These are phyloP conservation scores for Rhodotorula sp. DNA, from an alignment of 1,284 basidiomycete species.

Conservation along the genomic window DNA sequence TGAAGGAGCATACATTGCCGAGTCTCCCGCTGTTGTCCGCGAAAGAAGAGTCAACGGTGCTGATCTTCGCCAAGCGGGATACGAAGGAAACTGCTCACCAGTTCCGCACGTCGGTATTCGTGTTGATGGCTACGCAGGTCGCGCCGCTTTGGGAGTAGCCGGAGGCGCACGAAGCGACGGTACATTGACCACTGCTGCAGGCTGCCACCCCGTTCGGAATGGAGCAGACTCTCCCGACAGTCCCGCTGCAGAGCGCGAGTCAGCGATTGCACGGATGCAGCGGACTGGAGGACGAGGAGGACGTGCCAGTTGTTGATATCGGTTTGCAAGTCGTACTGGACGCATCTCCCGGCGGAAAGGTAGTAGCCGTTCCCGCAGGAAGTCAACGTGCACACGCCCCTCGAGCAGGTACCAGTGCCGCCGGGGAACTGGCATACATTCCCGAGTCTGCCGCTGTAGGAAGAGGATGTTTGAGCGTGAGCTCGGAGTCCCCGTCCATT, in stretches of 20 bases:
- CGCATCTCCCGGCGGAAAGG: slow-evolving; percentile 18
- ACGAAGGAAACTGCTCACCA: slow-evolving; percentile 22
- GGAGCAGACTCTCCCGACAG: slow-evolving; percentile 17
- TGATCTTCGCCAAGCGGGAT: slow-evolving; percentile 22
- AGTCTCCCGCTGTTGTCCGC: slow-evolving; percentile 32
- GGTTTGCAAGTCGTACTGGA: slow-evolving; percentile 4
- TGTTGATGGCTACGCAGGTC: slow-evolving; percentile 16
- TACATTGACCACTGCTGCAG: slow-evolving; percentile 15
- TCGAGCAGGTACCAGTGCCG: slow-evolving; percentile 20
- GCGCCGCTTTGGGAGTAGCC: slow-evolving; percentile 21
- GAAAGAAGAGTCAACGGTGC: slow-evolving; percentile 13
- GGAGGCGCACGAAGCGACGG: slow-evolving; percentile 18
- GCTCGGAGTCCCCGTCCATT: too few relatives aligned
- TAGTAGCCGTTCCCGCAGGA: slow-evolving; percentile 24
- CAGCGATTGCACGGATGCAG: too few relatives aligned
- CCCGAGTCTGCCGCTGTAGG: slow-evolving; percentile 23
- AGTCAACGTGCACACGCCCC: slow-evolving; percentile 15
- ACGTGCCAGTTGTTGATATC: slow-evolving; percentile 34
- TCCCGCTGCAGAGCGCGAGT: neutral
- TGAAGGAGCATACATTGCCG: slow-evolving; percentile 28
- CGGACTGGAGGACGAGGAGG: too few relatives aligned
- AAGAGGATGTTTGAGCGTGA: neutral
- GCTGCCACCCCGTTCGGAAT: slow-evolving; percentile 18
- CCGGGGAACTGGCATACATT: slow-evolving; percentile 19
- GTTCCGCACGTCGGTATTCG: slow-evolving; percentile 9